A percentile compares a stretch with the other conserved stretches of the same genome.
These are phyloP conservation scores for Mimosa pudica DNA, from an alignment of 306 rosid genomes.

Conservation along the genomic window DNA sequence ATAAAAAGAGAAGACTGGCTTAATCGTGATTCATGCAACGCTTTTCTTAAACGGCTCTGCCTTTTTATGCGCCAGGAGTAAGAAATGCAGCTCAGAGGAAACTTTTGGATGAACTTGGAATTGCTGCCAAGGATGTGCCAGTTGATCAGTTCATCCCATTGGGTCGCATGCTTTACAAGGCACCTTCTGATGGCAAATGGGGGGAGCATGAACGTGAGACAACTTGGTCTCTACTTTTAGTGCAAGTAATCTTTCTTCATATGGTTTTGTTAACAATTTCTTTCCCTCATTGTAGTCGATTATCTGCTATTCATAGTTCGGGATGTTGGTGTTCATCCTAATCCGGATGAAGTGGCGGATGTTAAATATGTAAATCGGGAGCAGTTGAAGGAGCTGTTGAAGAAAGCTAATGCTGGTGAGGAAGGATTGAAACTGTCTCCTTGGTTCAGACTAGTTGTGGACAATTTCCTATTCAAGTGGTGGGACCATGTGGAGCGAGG, in stretches of 20 bases:
- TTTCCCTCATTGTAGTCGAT: too few species aligned
- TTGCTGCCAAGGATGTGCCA: conserved; percentile 86
- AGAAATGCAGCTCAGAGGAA: conserved; percentile 95
- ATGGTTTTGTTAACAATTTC: too few species aligned
- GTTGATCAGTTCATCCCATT: conserved; percentile 88
- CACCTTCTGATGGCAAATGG: too few species aligned
- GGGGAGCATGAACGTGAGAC: too few species aligned
- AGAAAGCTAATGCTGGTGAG: conserved; percentile 81
- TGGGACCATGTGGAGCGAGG: too few species aligned
- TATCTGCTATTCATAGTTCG: too few species aligned
- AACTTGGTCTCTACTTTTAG: too few species aligned
- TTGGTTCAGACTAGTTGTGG: too few species aligned
- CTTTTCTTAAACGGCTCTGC: conserved; percentile 7
- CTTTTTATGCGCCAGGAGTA: background rate
- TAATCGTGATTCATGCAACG: background rate
- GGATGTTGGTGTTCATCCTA: conserved; percentile 27
- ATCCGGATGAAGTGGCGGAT: conserved; percentile 92
- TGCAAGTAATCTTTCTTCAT: too few species aligned
- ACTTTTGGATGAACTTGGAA: conserved; percentile 95
- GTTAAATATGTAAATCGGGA: conserved; percentile 78
- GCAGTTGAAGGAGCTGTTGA: conserved; percentile 85
- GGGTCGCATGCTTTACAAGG: background rate
- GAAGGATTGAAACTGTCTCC: too few species aligned
- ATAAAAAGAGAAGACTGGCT: conserved; percentile 14
- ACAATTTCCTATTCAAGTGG: too few species aligned